Base-by-base conservation (phyloP, 257 asterid genomes). In the Nicotiana obtusifolia region DNA sequence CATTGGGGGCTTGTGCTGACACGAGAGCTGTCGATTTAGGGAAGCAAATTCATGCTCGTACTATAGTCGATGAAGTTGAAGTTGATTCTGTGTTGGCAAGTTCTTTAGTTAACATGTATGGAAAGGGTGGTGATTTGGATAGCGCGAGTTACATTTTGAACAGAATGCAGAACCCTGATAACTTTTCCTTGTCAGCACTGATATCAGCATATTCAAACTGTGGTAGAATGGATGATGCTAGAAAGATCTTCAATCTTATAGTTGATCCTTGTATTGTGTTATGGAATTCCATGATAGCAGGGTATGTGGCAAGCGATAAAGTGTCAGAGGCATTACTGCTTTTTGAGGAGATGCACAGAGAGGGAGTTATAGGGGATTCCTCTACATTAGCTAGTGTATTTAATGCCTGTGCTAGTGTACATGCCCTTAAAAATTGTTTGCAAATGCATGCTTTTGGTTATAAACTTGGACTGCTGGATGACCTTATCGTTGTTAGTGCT, bases 61-160 rank as follows among this genome's bases (percentile, higher is more conserved):
- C 90, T 90, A 78, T 92, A 56, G 82, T 84, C 26, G 89, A 84
- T 56, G 78, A 77, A 65, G 89, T 92, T 67, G 91, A 90, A 65
- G 81, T 86, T 62, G 98, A 95, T 88, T 87, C 91, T 1, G 91
- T 92, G 79, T 80, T 95, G 77, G 86, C 84, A 64, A 92, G 99
- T 82, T 90, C 97, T 24, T 92, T 95, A 22, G 92, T 92, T 77
- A 91, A 93, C 82, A 88, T 95, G 97, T 92, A 93, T 75, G 95
- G 87, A 17, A 93, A 95, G 77, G 87, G 97, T 85, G 88, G 91
- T 37, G 93, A 92, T 86, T 85, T 93, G 87, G 91, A 86, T 76
- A 83, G 83, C 73, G 98, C 97, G 0, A 64, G 80, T 8, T 75
- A 84, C 31, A 69, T 92, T 64, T 71, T 91, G 80, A 80, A 64